These are phyloP conservation scores for Geotrichum reessii DNA, from an alignment of 1,139 yeast genomes.

Conservation along the genomic window DNA sequence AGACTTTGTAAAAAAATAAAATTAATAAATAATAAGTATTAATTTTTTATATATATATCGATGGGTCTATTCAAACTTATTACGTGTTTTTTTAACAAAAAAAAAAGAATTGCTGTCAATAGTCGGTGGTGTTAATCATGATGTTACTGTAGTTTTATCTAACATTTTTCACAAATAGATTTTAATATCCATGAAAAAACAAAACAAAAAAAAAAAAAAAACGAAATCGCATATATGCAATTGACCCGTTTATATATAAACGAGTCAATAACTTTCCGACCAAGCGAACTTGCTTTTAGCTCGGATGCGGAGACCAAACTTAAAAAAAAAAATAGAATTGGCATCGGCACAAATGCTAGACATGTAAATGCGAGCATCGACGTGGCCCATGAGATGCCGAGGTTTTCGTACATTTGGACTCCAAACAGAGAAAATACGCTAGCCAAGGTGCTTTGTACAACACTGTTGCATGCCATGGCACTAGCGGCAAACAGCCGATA, in stretches of 20 bases:
- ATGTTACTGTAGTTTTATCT: no score
- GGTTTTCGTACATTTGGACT: constrained; percentile 46
- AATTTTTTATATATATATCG: no score
- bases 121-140: no score
- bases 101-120: no score
- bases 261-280: background rate
- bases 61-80: no score
- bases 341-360: constrained; percentile 57
- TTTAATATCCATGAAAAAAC: background rate
- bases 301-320: constrained; percentile 53
- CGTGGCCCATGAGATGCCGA: constrained; percentile 58
- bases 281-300: constrained; percentile 38
- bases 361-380: constrained; percentile 51
- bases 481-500: constrained; percentile 57
- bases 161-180: no score
- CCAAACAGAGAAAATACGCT: constrained; percentile 67
- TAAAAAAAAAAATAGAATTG: constrained; percentile 54
- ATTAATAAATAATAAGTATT: no score
- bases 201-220: background rate
- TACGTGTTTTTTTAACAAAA: no score
- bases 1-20: no score
- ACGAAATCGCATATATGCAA: background rate
- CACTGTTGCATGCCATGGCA: constrained; percentile 65
- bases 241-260: background rate
- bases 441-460: constrained; percentile 55